A percentile compares a stretch with the other conserved stretches of the same genome.
Evolutionary conservation across 208 protist species (phyloP).

Genomic region (Trypanosoma melophagium): DNA sequence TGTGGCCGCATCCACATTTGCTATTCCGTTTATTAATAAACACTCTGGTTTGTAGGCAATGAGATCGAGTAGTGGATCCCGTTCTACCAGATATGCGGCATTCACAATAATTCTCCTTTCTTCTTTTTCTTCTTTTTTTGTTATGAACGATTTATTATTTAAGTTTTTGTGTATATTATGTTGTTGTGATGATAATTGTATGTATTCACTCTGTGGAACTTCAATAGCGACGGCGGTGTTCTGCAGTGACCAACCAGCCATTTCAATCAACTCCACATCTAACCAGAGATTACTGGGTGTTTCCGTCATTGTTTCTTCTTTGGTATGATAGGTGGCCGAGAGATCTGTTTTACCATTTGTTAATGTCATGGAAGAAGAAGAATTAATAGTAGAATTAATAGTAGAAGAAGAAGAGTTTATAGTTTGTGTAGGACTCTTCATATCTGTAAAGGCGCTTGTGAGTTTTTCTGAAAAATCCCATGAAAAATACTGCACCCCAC

Average conservation of each 20-base stretch:
- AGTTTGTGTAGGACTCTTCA: background rate
- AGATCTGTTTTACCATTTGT: no score
- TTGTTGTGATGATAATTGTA: background rate
- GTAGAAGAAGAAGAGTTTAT: background rate
- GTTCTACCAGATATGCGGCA: slow-evolving; percentile 23
- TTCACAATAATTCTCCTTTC: slow-evolving; percentile 23
- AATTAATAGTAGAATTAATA: background rate
- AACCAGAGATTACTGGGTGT: slow-evolving; percentile 25
- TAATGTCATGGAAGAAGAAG: background rate
- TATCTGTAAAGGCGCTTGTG: slow-evolving; percentile 14
- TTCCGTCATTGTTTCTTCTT: background rate
- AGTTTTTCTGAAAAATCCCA: slow-evolving; percentile 30
- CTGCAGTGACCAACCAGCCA: slow-evolving; percentile 16
- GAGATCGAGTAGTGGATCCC: slow-evolving; percentile 25
- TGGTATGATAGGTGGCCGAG: no score
- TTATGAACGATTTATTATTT: background rate
- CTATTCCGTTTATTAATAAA: background rate
- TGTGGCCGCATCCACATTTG: background rate
- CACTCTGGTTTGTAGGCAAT: slow-evolving; percentile 27
- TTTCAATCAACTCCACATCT: slow-evolving; percentile 18
- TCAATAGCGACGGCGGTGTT: slow-evolving; percentile 19
- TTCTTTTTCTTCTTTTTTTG: no score
- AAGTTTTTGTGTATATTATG: background rate
- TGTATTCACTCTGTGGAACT: background rate
- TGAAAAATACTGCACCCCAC: slow-evolving; percentile 20